Percentiles rank a stretch among this genome's conserved stretches.
Conservation (phyloP, 495 filamentous ascomycete species). For the Pseudoneurospora amorphoporcata region DNA sequence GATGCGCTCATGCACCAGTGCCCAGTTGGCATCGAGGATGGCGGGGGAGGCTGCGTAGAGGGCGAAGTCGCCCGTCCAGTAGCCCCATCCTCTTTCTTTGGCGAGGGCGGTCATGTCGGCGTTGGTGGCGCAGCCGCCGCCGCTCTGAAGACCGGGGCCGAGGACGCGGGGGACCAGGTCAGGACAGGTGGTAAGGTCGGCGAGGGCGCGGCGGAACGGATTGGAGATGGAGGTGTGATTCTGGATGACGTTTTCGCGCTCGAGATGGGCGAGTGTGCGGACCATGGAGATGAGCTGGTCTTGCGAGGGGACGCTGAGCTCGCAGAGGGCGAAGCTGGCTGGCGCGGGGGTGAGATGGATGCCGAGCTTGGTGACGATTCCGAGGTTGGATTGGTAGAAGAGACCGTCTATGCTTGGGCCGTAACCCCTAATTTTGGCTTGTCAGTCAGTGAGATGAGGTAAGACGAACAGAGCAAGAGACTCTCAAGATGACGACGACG, state of each 20-base stretch:
- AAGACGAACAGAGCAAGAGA: not conserved
- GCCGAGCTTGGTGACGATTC: slow-evolving; percentile 35
- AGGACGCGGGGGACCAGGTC: slow-evolving; percentile 23
- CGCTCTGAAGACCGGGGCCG: slow-evolving; percentile 22
- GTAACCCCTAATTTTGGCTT: slow-evolving; percentile 4
- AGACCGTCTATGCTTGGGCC: slow-evolving; percentile 33
- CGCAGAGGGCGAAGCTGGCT: slow-evolving; percentile 32
- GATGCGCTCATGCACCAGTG: slow-evolving; percentile 16
- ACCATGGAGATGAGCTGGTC: slow-evolving; percentile 21
- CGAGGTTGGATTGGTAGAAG: slow-evolving; percentile 36
- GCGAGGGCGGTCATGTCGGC: slow-evolving; percentile 17
- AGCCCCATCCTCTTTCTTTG: slow-evolving; percentile 21
- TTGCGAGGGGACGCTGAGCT: slow-evolving; percentile 32
- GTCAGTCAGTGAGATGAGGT: not conserved
- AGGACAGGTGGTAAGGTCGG: slow-evolving; percentile 10
- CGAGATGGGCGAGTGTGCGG: slow-evolving; percentile 23
- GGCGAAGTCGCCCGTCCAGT: slow-evolving; percentile 34
- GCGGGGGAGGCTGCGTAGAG: slow-evolving; percentile 29
- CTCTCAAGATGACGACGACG: slow-evolving; percentile 6
- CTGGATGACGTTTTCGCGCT: slow-evolving; percentile 7
- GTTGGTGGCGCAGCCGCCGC: slow-evolving; percentile 18
- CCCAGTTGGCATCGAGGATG: slow-evolving; percentile 26
- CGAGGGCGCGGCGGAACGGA: not conserved
- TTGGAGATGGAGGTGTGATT: not conserved
- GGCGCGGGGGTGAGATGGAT: slow-evolving; percentile 32